These are phyloP conservation scores for Wickerhamiella cacticola DNA, from an alignment of 805 yeast species.

Conservation along the genomic window DNA sequence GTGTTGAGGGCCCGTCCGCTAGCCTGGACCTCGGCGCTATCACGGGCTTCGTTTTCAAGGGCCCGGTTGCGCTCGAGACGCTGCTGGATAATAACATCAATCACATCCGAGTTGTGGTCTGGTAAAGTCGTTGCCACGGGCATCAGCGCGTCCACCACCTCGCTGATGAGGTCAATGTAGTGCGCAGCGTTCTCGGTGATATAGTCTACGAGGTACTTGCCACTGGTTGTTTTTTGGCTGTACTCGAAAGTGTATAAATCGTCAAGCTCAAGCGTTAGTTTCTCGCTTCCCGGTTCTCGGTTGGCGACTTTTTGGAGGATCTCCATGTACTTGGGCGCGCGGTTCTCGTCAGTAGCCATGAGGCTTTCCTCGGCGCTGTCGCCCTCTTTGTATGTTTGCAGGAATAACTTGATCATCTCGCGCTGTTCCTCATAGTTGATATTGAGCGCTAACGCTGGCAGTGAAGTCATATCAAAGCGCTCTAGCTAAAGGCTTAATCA, in stretches of 20 bases:
- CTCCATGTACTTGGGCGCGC: constrained; percentile 49
- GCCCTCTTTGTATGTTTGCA: constrained; percentile 32
- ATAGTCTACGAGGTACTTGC: constrained; percentile 39
- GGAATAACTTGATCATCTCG: constrained; percentile 45
- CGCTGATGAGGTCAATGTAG: constrained; percentile 64
- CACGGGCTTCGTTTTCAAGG: constrained; percentile 1
- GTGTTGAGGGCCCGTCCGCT: constrained; percentile 32
- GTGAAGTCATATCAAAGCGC: constrained; percentile 11
- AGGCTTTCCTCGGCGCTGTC: constrained; percentile 16
- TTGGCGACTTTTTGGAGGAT: constrained; percentile 72
- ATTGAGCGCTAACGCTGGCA: constrained; percentile 32
- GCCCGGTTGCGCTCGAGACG: constrained; percentile 47
- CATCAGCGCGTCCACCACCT: constrained; percentile 64
- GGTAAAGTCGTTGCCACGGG: constrained; percentile 80
- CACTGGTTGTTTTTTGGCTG: constrained; percentile 28
- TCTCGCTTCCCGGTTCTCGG: constrained; percentile 46
- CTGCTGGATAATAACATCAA: constrained; percentile 87
- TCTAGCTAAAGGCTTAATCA: background rate
- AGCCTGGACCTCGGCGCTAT: background rate
- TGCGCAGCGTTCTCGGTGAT: constrained; percentile 66
- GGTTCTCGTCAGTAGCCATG: constrained; percentile 25
- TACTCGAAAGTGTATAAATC: constrained; percentile 66
- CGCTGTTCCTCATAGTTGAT: constrained; percentile 61
- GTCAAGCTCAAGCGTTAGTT: constrained; percentile 66
- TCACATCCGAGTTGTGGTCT: constrained; percentile 71